Evolutionary conservation across 2,329 filamentous ascomycete genomes (phyloP).

Genomic region (Colletotrichum musicola): DNA sequence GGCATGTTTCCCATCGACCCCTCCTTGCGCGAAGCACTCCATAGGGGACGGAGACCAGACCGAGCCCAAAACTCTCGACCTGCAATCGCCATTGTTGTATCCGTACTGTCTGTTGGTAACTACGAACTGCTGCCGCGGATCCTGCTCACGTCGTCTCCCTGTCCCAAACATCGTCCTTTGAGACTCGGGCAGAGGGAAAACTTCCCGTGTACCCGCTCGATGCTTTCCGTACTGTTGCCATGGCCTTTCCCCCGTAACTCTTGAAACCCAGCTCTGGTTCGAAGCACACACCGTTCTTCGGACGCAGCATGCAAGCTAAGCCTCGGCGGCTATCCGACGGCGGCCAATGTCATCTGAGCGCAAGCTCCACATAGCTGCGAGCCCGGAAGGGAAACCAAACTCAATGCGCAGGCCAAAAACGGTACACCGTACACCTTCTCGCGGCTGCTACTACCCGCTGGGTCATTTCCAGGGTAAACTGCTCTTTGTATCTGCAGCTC

Average conservation of each 20-base stretch:
- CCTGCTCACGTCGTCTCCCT: not conserved
- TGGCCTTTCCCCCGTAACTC: constrained; percentile 5
- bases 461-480: not conserved
- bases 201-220: not conserved
- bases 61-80: constrained; percentile 31
- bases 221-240: constrained; percentile 11
- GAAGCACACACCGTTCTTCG: constrained; percentile 24
- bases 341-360: constrained; percentile 32
- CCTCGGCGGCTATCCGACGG: constrained; percentile 24
- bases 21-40: constrained; percentile 6
- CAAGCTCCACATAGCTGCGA: constrained; percentile 26
- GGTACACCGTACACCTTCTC: constrained; percentile 6
- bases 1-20: constrained; percentile 24
- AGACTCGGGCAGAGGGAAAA: not conserved
- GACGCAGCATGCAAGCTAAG: constrained; percentile 30
- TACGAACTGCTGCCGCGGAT: not conserved
- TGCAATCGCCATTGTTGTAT: not conserved
- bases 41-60: constrained; percentile 24
- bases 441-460: not conserved
- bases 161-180: constrained; percentile 4
- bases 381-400: constrained; percentile 19
- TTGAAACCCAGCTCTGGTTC: constrained; percentile 32
- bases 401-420: constrained; percentile 6
- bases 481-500: not conserved
- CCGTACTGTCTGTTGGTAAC: not conserved